Evolutionary conservation across 192 early-diverging fungal genomes (phyloP), one percentile per base, ranked within the genome.

Genomic region (Entomortierella beljakovae): DNA sequence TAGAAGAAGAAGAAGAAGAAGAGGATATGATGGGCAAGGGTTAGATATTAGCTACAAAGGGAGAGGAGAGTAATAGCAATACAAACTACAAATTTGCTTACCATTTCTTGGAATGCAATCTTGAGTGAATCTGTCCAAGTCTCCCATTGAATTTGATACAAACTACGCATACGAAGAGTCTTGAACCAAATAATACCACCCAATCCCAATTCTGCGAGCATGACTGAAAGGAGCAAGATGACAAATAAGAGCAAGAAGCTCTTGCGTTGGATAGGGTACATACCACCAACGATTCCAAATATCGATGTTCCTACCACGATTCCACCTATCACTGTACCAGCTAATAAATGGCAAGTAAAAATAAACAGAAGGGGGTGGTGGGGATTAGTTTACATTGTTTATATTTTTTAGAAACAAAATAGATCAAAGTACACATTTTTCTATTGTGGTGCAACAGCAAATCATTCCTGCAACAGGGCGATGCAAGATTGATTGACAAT

Each of bases 141-240:
- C 3, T 32, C 1, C 82, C 82, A 83, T 18, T 71, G 58, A 15
- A 57, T 33, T n/a, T 53, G 33, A 51, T 63, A 80, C 6, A 65
- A 37, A 49, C 55, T 50, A 35, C 76, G 57, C 73, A 80, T 80
- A 11, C 79, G 54, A 26, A 83, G 61, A 29, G 82, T 80, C 56
- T 64, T 68, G 69, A 83, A 83, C 82, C 82, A 83, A 57, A 83
- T 76, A 7, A 51, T 37, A 9, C 68, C 82, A 37, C 82, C 82
- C 15, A 83, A 29, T 11, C 53, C 58, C 58, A 83, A 37, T 37
- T 80, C 62, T n/a, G 68, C 71, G 20, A 63, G 1, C 40, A 71
- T 49, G 48, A 49, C 55, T 2, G 38, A 33, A 32, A 79, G 63
- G 60, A 77, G 15, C 25, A 77, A 31, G 26, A 61, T 29, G 25